Percentiles rank a stretch among this genome's conserved stretches.
Conservation (phyloP, 2,329 filamentous ascomycete species). For the Trichothecium sympodiale region DNA sequence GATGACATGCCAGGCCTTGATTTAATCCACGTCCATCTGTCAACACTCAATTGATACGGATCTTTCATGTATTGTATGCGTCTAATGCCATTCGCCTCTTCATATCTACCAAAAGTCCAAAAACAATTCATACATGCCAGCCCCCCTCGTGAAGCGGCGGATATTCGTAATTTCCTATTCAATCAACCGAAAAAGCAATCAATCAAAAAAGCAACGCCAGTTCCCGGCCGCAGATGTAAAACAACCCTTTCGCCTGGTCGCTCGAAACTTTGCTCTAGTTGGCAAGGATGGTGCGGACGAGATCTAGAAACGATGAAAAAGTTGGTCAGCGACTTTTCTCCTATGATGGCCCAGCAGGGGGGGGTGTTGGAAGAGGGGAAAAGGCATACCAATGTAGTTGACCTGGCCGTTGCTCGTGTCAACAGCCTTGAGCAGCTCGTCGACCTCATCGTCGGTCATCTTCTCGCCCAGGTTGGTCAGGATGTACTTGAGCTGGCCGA, state of each 20-base stretch:
- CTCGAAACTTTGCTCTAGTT: conserved; percentile 42
- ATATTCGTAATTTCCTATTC: background rate
- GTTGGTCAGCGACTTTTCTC: conserved; percentile 1
- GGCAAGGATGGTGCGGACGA: conserved; percentile 77
- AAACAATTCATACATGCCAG: conserved; percentile 5
- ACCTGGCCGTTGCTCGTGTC: conserved; percentile 94
- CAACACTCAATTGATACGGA: too few relatives aligned
- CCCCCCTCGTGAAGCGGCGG: too few relatives aligned
- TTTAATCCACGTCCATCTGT: too few relatives aligned
- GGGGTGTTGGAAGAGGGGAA: background rate
- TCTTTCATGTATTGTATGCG: too few relatives aligned
- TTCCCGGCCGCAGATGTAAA: conserved; percentile 21
- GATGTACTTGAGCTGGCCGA: conserved; percentile 96
- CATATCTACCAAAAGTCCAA: conserved; percentile 17
- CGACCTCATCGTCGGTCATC: conserved; percentile 97
- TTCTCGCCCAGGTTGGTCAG: conserved; percentile 97
- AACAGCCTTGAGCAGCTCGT: conserved; percentile 96
- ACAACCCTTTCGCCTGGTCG: conserved; percentile 1
- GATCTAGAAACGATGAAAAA: conserved; percentile 37
- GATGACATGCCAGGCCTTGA: too few relatives aligned
- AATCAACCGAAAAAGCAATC: conserved; percentile 14
- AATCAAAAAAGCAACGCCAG: conserved; percentile 20
- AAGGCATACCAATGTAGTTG: conserved; percentile 77
- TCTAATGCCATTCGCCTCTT: background rate
- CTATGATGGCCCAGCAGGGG: background rate